Percentiles rank a stretch among this genome's conserved stretches.
Evolutionary conservation across 2,329 filamentous ascomycete genomes (phyloP).

Genomic region (Dothiorella sarmentorum): DNA sequence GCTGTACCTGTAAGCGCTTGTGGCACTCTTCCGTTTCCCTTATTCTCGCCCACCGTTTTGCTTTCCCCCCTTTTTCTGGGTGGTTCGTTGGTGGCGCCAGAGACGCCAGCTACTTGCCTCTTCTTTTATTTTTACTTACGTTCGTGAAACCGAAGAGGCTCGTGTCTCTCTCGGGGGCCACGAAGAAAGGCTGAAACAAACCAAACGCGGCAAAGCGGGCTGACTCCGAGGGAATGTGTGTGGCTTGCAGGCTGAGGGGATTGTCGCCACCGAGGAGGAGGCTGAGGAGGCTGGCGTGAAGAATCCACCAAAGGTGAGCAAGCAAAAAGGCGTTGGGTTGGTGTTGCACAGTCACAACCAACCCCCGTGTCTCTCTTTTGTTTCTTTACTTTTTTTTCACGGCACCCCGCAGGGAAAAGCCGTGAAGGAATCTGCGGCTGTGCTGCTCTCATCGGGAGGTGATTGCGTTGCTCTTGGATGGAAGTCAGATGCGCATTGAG

Average conservation of each 20-base stretch:
- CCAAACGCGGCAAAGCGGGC: background rate
- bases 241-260: conserved; percentile 37
- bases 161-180: no score
- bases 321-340: background rate
- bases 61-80: background rate
- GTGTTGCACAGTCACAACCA: background rate
- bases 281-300: conserved; percentile 39
- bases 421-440: background rate
- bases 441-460: background rate
- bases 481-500: no score
- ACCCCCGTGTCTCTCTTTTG: background rate
- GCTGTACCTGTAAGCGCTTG: background rate
- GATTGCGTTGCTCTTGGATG: background rate
- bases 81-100: no score
- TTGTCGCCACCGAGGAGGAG: conserved; percentile 36
- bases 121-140: background rate
- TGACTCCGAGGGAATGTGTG: no score
- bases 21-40: background rate
- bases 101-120: no score
- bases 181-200: background rate
- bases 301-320: conserved; percentile 41
- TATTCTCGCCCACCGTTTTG: no score
- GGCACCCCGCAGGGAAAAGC: background rate
- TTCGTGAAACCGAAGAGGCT: background rate
- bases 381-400: background rate